Base-by-base conservation (phyloP, 2,329 filamentous ascomycete species). In the Microcyclosporella mali region DNA sequence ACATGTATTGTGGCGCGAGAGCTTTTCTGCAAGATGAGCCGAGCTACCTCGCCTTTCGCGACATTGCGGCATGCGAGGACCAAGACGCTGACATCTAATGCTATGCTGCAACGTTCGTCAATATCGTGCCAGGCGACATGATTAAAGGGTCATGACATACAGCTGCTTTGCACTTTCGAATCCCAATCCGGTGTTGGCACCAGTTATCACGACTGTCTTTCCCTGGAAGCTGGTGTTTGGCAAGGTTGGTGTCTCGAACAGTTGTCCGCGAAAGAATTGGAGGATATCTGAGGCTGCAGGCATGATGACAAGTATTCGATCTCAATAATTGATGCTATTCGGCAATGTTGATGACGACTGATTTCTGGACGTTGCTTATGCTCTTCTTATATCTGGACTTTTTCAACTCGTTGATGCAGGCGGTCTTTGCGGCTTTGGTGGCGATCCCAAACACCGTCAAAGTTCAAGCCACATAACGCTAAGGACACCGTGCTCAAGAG, bases 171-270 rank as follows among this genome's bases (percentile, higher is more conserved):
- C 40, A 16, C 43, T 69, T 48, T 81, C 71, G 31, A 70, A 73
- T 2, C 79, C 79, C 19, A 82, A 71, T 10, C 78, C 78, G 0
- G 70, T 77, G 52, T 80, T 82, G 46, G 68, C 76, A 18, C 78
- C 77, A 2, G 78, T 80, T 42, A 80, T 68, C 37, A 80, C 25
- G 0, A 49, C 37, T 7, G 43, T 49, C 30, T 41, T 43, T 15
- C 43, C 47, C 16, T 33, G 37, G 39, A 37, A 47, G 16, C 16
- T 35, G 2, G 34, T 34, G 16, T 46, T 43, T 2, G 51, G 46
- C 3, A 45, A 37, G 6, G 16, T 12, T 4, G 51, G 49, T 4
- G 46, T 47, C 11, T 38, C 33, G 15, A 51, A 50, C 1, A 50
- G 21, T 31, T 53, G 49, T 17, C 49, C 49, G 15, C 43, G 38